phyloP scores from a whole-genome alignment of 2,329 filamentous ascomycete species.

The Pestalotiopsis sp. region DNA sequence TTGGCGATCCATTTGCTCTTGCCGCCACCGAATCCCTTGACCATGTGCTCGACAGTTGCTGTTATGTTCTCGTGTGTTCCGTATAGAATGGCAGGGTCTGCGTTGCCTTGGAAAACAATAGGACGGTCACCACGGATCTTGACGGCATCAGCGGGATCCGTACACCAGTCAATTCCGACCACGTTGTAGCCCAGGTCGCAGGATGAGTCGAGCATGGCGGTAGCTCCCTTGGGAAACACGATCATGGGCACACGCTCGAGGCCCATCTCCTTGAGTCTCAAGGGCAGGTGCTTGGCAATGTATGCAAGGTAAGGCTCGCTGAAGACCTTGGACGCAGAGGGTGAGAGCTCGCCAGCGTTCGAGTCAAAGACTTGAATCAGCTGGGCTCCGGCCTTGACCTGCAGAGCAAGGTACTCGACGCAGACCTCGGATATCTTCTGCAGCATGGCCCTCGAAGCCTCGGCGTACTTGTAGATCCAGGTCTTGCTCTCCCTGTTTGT shows the following conservation, averaged over 20 bases:
- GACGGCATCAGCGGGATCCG: conserved; percentile 83
- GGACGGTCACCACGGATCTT: conserved; percentile 74
- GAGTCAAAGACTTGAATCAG: conserved; percentile 97
- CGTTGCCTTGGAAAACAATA: conserved; percentile 89
- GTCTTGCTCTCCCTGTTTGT: conserved; percentile 93
- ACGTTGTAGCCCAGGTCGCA: conserved; percentile 92
- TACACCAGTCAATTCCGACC: conserved; percentile 92
- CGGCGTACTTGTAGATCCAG: conserved; percentile 89
- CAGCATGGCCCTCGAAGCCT: conserved; percentile 78
- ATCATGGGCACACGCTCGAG: conserved; percentile 90
- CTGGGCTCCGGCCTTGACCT: conserved; percentile 88
- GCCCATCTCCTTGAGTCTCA: conserved; percentile 71
- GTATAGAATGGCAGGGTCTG: conserved; percentile 91
- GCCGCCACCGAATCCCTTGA: conserved; percentile 75
- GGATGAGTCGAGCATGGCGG: conserved; percentile 87
- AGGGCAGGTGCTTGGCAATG: conserved; percentile 80
- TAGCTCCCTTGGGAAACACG: conserved; percentile 96
- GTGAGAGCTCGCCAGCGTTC: conserved; percentile 93
- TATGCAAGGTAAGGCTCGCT: conserved; percentile 83
- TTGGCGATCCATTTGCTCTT: conserved; percentile 96
- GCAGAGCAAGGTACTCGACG: conserved; percentile 89
- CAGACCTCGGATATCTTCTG: conserved; percentile 93
- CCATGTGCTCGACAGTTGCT: conserved; percentile 80
- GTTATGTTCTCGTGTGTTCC: conserved; percentile 82
- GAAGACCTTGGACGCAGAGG: conserved; percentile 80